phyloP scores from a whole-genome alignment of 805 yeast genomes.

The Yueomyces sp. region DNA sequence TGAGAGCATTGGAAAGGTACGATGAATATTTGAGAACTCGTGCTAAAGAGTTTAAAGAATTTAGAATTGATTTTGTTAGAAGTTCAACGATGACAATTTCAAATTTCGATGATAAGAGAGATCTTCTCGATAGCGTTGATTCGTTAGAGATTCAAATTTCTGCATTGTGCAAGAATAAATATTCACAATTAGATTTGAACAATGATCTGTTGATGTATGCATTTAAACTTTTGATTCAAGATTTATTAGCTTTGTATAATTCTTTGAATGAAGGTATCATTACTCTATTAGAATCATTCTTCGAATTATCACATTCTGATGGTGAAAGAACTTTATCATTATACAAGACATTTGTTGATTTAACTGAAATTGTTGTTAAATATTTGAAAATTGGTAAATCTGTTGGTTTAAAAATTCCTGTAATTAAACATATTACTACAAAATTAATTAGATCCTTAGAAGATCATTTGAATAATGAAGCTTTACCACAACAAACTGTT shows the following conservation, averaged over 20 bases:
- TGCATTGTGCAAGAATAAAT: conserved; percentile 58
- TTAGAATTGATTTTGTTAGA: conserved; percentile 65
- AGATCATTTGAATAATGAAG: conserved; percentile 38
- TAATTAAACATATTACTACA: conserved; percentile 94
- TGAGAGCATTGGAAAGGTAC: conserved; percentile 49
- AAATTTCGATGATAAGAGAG: conserved; percentile 30
- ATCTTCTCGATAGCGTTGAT: conserved; percentile 72
- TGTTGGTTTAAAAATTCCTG: conserved; percentile 85
- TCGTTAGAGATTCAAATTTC: conserved; percentile 74
- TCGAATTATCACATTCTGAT: conserved; percentile 77
- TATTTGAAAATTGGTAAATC: conserved; percentile 83
- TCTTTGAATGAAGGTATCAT: conserved; percentile 92
- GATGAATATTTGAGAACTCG: conserved; percentile 56
- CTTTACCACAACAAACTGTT: background rate
- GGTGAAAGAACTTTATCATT: conserved; percentile 79
- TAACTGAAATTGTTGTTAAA: conserved; percentile 77
- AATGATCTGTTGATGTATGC: conserved; percentile 77
- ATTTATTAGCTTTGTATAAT: conserved; percentile 74
- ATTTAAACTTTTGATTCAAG: conserved; percentile 82
- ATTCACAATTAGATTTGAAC: conserved; percentile 65
- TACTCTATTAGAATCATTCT: conserved; percentile 83
- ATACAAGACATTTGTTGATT: conserved; percentile 72
- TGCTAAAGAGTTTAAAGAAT: conserved; percentile 52
- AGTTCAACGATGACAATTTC: conserved; percentile 43
- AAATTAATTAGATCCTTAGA: conserved; percentile 77